Evolutionary conservation across 257 asterid species (phyloP).

Genomic region (Solanum medicagineum): DNA sequence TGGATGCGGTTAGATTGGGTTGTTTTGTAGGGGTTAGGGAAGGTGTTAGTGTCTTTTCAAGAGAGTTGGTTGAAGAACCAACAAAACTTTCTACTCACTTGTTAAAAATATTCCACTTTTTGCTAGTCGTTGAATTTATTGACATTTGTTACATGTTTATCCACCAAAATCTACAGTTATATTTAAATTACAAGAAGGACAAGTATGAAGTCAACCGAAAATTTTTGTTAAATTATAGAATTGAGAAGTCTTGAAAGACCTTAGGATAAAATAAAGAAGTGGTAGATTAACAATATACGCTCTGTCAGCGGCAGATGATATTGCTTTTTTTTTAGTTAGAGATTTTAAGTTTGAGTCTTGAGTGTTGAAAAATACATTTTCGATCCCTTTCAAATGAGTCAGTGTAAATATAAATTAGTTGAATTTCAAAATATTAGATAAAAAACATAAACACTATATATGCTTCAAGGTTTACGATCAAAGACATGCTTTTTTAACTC

Average conservation of each 20-base stretch:
- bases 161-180: background rate
- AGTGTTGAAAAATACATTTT: too few species aligned
- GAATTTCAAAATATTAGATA: too few species aligned
- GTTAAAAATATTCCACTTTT: background rate
- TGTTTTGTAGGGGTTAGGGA: too few species aligned
- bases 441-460: background rate
- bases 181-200: background rate
- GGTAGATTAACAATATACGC: background rate
- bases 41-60: background rate
- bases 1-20: too few species aligned
- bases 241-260: background rate
- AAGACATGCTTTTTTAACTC: background rate
- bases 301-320: background rate
- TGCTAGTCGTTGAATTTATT: background rate
- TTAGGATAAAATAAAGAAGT: background rate
- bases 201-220: background rate
- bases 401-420: too few species aligned
- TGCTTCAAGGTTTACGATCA: background rate
- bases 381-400: too few species aligned
- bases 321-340: too few species aligned
- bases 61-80: background rate
- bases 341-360: too few species aligned
- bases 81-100: background rate
- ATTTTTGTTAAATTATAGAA: background rate
- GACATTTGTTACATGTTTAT: background rate